phyloP scores from a whole-genome alignment of 805 yeast species.

The Wickerhamomyces pijperi region DNA sequence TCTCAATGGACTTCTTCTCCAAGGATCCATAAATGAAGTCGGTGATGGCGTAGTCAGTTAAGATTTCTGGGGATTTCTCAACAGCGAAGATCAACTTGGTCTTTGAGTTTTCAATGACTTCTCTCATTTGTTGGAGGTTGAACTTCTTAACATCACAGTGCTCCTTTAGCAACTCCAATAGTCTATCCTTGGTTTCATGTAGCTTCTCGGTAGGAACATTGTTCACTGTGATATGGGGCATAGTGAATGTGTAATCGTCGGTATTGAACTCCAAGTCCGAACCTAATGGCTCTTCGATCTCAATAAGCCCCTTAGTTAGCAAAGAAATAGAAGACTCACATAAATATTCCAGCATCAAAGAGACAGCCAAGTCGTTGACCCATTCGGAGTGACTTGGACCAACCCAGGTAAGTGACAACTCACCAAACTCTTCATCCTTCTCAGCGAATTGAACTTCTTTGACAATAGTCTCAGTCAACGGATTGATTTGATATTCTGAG shows the following conservation, averaged over 20 bases:
- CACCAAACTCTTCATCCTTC: constrained; percentile 76
- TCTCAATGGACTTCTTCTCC: constrained; percentile 48
- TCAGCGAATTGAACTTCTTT: constrained; percentile 75
- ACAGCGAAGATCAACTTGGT: constrained; percentile 49
- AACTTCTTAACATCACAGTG: constrained; percentile 41
- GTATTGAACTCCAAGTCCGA: constrained; percentile 59
- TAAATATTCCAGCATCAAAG: constrained; percentile 60
- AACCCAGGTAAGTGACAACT: constrained; percentile 62
- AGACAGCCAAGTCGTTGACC: constrained; percentile 54
- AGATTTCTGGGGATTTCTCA: constrained; percentile 50
- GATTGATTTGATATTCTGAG: constrained; percentile 31
- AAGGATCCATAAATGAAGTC: constrained; percentile 73
- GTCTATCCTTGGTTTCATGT: constrained; percentile 37
- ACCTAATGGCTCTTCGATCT: constrained; percentile 73
- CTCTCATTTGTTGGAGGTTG: constrained; percentile 56
- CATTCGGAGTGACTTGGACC: constrained; percentile 57
- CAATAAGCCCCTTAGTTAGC: constrained; percentile 61
- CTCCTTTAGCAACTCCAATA: constrained; percentile 37
- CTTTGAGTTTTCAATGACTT: constrained; percentile 54
- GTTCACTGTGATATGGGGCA: constrained; percentile 40
- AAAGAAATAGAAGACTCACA: constrained; percentile 71
- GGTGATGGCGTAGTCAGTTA: constrained; percentile 57
- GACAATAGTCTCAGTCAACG: constrained; percentile 23
- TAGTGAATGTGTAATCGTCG: constrained; percentile 59
- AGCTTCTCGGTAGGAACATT: constrained; percentile 71